Evolutionary conservation across 345 rosid genomes (phyloP).

Genomic region (Lumnitzera littorea): DNA sequence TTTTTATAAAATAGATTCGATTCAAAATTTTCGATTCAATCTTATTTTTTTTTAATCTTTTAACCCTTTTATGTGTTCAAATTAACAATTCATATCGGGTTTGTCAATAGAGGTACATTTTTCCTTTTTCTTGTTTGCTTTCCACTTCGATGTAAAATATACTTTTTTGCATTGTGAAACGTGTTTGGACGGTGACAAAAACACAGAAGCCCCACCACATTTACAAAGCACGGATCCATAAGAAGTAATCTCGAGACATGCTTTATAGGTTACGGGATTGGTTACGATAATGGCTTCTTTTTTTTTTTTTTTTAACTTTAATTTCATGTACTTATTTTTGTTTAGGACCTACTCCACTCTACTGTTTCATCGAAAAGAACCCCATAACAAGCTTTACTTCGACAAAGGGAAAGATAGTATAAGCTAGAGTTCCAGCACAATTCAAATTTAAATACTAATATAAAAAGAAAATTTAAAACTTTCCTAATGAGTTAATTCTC

Average conservation of each 20-base stretch:
- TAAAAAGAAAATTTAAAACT: background rate
- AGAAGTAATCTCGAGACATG: background rate
- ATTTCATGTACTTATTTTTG: background rate
- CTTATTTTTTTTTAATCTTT: conserved; percentile 9
- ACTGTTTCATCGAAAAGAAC: no score
- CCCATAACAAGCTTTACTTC: no score
- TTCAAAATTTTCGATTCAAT: background rate
- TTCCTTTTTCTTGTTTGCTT: conserved; percentile 5
- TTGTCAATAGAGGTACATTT: conserved; percentile 3
- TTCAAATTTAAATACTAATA: no score
- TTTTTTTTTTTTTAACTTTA: background rate
- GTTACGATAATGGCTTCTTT: background rate
- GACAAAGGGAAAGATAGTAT: no score
- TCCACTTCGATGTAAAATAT: background rate
- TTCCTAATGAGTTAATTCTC: no score
- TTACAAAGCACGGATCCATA: conserved; percentile 9
- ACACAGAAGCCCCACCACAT: background rate
- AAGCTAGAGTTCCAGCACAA: no score
- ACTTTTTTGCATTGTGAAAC: conserved; percentile 7
- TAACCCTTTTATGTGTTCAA: no score
- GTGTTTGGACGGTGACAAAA: conserved; percentile 24
- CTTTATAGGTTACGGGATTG: background rate
- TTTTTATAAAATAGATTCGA: no score
- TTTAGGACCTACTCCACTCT: background rate
- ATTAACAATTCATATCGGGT: no score